Evolutionary conservation across 352 stramenopile species (phyloP), one percentile per base, ranked within the genome.

Genomic region (Phytopythium ostracodes): DNA sequence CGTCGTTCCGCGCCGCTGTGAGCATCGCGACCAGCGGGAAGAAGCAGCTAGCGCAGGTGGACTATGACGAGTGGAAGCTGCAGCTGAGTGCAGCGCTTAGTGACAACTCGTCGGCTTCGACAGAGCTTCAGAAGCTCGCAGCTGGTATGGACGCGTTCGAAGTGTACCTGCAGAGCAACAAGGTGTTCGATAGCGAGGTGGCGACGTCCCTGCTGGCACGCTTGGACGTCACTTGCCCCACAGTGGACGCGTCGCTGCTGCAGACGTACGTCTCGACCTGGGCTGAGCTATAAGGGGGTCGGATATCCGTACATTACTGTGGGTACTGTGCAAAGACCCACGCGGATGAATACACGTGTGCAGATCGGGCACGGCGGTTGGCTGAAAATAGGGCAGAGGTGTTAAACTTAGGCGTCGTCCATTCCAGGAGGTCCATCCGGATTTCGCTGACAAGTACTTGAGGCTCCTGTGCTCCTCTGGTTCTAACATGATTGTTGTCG

Each of bases 131-230:
- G 70, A 81, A 79, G 40, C 62, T 92, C n/a, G 71, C 76, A 3
- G 77, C 80, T 1, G 82, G 80, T 0, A 68, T 92, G 2, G 75
- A 77, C 11, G 78, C 82, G 20, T 90, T 92, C 47, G 82, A 92
- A 65, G 54, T 75, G 7, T 90, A 92, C 59, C 71, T 92, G 55
- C 64, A 75, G 49, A 86, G 68, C 59, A 59, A 79, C 68, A 90
- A 88, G 56, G 64, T 85, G 12, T 92, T 92, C 58, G 82, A 90
- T 63, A 68, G 64, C 33, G 56, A 67, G 29, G 52, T 85, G 12
- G 81, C 82, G 31, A 74, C 73, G 11, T 59, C 76, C 40, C 50
- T 89, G 40, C 63, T 92, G n/a, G 50, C 66, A 5, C 44, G 68
- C 1, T 67, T 74, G 4, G 67, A 38, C 8, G 74, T 92, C 59